Evolutionary conservation across 2,329 filamentous ascomycete genomes (phyloP).

Genomic region (Pestalotiopsis sp.): DNA sequence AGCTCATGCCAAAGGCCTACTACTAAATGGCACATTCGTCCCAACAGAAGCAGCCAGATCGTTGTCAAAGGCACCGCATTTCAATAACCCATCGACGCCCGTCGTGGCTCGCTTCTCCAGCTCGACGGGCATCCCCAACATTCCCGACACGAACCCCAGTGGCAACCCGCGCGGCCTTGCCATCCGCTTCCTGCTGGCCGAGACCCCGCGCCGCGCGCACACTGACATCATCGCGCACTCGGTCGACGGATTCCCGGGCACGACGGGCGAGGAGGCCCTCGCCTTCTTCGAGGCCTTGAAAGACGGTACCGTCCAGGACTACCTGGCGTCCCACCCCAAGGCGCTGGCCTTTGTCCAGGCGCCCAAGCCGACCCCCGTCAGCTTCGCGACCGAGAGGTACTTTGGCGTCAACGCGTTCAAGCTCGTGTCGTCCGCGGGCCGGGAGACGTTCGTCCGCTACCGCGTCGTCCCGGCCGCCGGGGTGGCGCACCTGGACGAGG

Average conservation of each 20-base stretch:
- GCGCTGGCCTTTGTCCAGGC: constrained; percentile 49
- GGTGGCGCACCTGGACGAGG: constrained; percentile 38
- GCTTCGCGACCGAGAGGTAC: constrained; percentile 51
- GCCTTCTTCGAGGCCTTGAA: constrained; percentile 47
- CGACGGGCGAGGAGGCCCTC: constrained; percentile 55
- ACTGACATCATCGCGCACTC: constrained; percentile 60
- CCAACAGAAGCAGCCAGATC: constrained; percentile 44
- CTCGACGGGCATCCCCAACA: constrained; percentile 51
- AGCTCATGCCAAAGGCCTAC: constrained; percentile 58
- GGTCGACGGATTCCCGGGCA: constrained; percentile 53
- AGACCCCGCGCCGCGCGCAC: constrained; percentile 44
- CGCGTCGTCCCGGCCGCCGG: constrained; percentile 49
- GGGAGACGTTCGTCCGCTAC: constrained; percentile 50
- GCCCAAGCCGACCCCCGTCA: constrained; percentile 51
- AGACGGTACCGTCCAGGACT: constrained; percentile 39
- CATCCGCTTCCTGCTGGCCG: constrained; percentile 47
- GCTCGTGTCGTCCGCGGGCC: constrained; percentile 41
- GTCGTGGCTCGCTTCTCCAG: constrained; percentile 54
- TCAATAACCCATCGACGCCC: constrained; percentile 45
- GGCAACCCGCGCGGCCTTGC: constrained; percentile 52
- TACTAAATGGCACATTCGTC: constrained; percentile 55
- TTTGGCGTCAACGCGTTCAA: constrained; percentile 53
- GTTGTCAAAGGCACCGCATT: constrained; percentile 52
- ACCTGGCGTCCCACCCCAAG: constrained; percentile 47
- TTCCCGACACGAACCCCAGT: constrained; percentile 50